Base-by-base conservation (phyloP, 2,329 filamentous ascomycete species). In the Neonectria faginata region DNA sequence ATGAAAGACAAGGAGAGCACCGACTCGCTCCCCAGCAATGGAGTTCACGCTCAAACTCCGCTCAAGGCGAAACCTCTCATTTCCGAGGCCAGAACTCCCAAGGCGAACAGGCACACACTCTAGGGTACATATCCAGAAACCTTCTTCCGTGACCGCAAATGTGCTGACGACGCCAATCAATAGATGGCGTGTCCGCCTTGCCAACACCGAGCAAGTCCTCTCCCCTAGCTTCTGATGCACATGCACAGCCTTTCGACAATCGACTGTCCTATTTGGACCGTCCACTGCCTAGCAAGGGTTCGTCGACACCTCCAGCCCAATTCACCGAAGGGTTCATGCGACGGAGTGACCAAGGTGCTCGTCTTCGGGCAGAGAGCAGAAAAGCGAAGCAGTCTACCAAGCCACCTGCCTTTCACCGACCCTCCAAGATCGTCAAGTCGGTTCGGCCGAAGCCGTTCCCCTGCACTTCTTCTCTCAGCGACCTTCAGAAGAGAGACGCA, bases 401-500 rank as follows among this genome's bases (percentile, higher is more conserved):
- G n/a, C 20, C 31, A n/a, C 42, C 51, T 18, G 31, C 51, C 5
- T 27, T 44, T 47, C 64, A 41, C 3, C 25, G 47, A 48, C 42
- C 14, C 16, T 55, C 44, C 11, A 52, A 50, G 47, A 18, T 64
- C 41, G 22, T 44, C 18, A 71, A 69, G 55, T 4, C 52, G 12
- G 18, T 29, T 22, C 52, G 41, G 36, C 22, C 39, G 10, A 64
- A 60, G 20, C 53, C 56, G 29, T n/a, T 44, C 20, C 27, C 48
- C 5, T 33, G 11, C n/a, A 51, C 48, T 8, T 22, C n/a, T 20
- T n/a, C 29, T 16, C 29, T 44, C 25, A 18, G 14, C 18, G 36
- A 41, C 12, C 14, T 33, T 14, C 4, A 33, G 6, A 16, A n/a
- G 6, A 29, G 44, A n/a, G 41, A 27, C 11, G 52, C 42, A 11